Evolutionary conservation across 2,329 filamentous ascomycete species (phyloP).

Genomic region (Dactylella cylindrospora): DNA sequence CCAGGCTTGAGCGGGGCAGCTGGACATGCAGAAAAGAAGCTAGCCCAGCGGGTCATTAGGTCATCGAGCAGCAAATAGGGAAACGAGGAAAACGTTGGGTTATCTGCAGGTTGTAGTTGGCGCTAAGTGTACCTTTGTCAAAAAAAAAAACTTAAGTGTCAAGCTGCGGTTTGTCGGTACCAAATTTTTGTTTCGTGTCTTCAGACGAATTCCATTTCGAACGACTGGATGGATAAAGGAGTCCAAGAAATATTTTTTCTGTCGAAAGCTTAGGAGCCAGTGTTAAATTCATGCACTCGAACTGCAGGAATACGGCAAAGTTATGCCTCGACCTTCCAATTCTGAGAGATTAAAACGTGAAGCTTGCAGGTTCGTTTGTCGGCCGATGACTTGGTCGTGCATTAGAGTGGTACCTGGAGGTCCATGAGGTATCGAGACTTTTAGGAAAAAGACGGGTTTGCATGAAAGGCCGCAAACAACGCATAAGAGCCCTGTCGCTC

Average conservation of each 20-base stretch:
- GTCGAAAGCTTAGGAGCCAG: too few species aligned
- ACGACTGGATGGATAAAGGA: slow-evolving; percentile 5
- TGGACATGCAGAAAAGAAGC: slow-evolving; percentile 6
- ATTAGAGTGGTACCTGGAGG: slow-evolving; percentile 3
- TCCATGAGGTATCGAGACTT: too few species aligned
- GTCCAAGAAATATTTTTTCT: too few species aligned
- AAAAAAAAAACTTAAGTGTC: too few species aligned
- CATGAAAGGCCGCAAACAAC: slow-evolving; percentile 36
- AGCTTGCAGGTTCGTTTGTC: neutral
- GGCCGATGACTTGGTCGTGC: slow-evolving; percentile 7
- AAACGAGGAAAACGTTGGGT: slow-evolving; percentile 12
- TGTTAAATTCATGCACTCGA: slow-evolving; percentile 21
- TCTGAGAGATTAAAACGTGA: neutral
- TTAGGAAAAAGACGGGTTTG: neutral
- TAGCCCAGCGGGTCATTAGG: slow-evolving; percentile 4
- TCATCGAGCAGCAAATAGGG: slow-evolving; percentile 7
- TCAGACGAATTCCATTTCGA: neutral
- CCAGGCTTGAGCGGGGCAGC: too few species aligned
- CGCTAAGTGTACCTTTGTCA: slow-evolving; percentile 7
- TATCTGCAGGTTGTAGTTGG: slow-evolving; percentile 14
- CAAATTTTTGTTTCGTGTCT: neutral
- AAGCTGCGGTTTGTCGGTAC: too few species aligned
- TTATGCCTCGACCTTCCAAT: neutral
- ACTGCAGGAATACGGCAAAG: slow-evolving; percentile 19
- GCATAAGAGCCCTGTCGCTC: slow-evolving; percentile 39